phyloP scores from a whole-genome alignment of 208 protist genomes.

The Trichomonas gallinae region DNA sequence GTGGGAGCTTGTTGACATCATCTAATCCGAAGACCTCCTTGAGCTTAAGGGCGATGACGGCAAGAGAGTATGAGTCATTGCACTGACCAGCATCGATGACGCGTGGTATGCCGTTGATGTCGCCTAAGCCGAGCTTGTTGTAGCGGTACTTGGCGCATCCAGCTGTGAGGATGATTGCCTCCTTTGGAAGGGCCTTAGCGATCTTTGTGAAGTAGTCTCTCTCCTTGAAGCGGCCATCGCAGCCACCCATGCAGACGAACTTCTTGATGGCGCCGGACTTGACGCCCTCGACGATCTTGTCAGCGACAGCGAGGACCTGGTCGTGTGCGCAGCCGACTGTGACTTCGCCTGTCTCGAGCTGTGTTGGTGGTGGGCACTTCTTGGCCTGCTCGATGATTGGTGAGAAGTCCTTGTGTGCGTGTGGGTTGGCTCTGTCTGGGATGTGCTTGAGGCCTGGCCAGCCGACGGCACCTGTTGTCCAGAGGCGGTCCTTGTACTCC shows the following conservation, averaged over 20 bases:
- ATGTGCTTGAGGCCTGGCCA: conserved; percentile 38
- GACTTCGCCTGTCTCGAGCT: not conserved
- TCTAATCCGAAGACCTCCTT: conserved; percentile 27
- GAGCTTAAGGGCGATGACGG: conserved; percentile 51
- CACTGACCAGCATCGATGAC: conserved; percentile 68
- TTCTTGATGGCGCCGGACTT: conserved; percentile 55
- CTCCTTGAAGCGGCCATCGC: conserved; percentile 53
- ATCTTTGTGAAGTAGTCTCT: conserved; percentile 57
- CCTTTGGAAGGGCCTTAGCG: conserved; percentile 39
- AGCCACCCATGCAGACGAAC: conserved; percentile 63
- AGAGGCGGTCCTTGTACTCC: conserved; percentile 54
- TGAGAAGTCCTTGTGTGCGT: not conserved
- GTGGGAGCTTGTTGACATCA: conserved; percentile 39
- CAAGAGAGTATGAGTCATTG: conserved; percentile 60
- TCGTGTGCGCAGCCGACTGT: conserved; percentile 35
- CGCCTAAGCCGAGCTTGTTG: not conserved
- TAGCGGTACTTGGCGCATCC: conserved; percentile 26
- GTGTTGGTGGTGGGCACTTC: not conserved
- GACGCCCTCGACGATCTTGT: conserved; percentile 47
- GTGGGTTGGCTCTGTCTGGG: not conserved
- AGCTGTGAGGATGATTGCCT: conserved; percentile 53
- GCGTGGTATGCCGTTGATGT: conserved; percentile 45
- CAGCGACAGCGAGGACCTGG: conserved; percentile 34
- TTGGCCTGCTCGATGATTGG: not conserved
- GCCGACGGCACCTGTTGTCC: conserved; percentile 45